Base-by-base conservation (phyloP, 1,284 basidiomycete genomes). In the Singerocomus inundabilis region DNA sequence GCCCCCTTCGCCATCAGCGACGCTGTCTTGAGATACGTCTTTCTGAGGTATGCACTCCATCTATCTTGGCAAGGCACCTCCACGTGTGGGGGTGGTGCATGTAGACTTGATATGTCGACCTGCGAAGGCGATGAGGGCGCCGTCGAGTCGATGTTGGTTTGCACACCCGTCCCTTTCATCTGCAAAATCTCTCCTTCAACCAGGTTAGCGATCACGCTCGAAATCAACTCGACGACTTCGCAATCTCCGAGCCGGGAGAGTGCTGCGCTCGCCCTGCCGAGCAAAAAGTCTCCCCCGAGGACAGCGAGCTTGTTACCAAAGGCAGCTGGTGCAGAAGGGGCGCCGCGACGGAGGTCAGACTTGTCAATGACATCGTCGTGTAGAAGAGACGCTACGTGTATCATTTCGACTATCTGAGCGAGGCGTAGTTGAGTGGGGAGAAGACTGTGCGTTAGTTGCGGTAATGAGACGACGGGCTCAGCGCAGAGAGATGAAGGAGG, bases 341-440 rank as follows among this genome's bases (percentile, higher is more conserved):
- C 81, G 6, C 90, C 88, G 2, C 96, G 80, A 1, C 96, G 86
- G 2, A 94, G 79, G 13, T 84, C 75, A 0, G 95, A 92, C 51
- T 78, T 78, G 74, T 99, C 96, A 54, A 94, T 87, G 44, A 99
- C 94, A 61, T 93, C 91, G 79, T 99, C 94, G 67, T 99, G 97
- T 15, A 99, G 75, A 7, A 97, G 78, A 1, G 92, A 96, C 28
- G 97, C 96, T 56, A 98, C 93, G 67, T 99, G 95, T 54, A 99
- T 93, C 93, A 99, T 98, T 70, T 99, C 97, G 44, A 93, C 88
- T 50, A 99, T 97, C 65, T 96, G 93, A 2, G 96, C 96, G 24
- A 99, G 81, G 28, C 96, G 85, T 24, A 89, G 74, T 70, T 99
- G 96, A 0, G 93, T 91, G 7, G 96, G 93, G 8, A 98, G 80